Evolutionary conservation across 2,329 filamentous ascomycete species (phyloP).

Genomic region (Sclerotinia trifoliorum): DNA sequence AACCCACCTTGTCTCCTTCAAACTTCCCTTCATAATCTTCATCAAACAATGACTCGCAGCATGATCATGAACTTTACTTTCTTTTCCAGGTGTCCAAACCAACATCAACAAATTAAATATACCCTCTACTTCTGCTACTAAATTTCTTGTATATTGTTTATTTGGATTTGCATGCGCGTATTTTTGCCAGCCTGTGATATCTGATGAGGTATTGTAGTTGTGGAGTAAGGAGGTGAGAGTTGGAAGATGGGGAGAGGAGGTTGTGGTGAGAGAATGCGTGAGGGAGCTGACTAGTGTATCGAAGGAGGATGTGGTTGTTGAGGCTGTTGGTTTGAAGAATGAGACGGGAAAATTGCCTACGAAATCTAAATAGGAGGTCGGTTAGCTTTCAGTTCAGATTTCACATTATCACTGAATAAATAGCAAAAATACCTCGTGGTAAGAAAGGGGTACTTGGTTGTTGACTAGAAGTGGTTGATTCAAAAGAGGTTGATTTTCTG

Average conservation of each 20-base stretch:
- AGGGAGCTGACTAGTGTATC: constrained; percentile 28
- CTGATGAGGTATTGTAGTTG: constrained; percentile 29
- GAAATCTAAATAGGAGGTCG: constrained; percentile 11
- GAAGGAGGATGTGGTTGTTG: constrained; percentile 25
- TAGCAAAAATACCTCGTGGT: constrained; percentile 16
- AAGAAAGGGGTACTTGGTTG: constrained; percentile 1
- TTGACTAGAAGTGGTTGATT: constrained; percentile 6
- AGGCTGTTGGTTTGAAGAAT: background rate
- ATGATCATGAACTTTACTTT: constrained; percentile 84
- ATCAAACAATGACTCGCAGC: constrained; percentile 89
- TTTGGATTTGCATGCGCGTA: constrained; percentile 70
- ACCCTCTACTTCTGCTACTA: constrained; percentile 84
- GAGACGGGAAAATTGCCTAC: background rate
- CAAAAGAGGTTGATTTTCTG: constrained; percentile 20
- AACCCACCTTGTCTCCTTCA: constrained; percentile 75
- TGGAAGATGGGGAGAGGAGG: constrained; percentile 26
- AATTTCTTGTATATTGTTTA: constrained; percentile 78
- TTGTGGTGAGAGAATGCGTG: constrained; percentile 26
- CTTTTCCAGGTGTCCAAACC: constrained; percentile 84
- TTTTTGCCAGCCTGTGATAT: constrained; percentile 58
- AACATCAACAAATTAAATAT: constrained; percentile 66
- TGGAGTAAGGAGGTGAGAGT: constrained; percentile 28
- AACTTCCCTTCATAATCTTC: constrained; percentile 76
- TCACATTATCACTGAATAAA: background rate
- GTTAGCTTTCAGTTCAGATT: constrained; percentile 7